Percentiles rank a stretch among this genome's conserved stretches.
Conservation (phyloP, 2,329 filamentous ascomycete genomes). For the Penicillium crustosum region DNA sequence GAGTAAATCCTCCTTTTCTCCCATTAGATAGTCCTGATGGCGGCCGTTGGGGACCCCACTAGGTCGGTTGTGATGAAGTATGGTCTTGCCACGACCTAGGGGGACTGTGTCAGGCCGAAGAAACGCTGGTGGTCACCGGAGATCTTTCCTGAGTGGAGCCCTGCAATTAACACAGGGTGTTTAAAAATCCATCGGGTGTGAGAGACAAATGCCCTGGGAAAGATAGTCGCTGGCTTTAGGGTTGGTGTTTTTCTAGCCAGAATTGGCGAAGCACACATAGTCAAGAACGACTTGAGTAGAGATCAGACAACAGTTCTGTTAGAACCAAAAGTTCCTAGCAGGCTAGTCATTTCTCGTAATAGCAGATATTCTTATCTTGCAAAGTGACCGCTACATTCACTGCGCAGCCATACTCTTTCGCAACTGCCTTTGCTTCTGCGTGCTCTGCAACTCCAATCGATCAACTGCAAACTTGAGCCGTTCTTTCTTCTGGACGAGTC, state of each 20-base stretch:
- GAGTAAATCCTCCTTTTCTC: not conserved
- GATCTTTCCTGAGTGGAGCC: too few species aligned
- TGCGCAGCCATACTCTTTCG: constrained; percentile 69
- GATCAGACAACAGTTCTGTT: too few species aligned
- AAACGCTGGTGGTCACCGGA: too few species aligned
- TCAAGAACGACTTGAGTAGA: not conserved
- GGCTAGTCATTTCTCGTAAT: not conserved
- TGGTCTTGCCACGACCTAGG: not conserved
- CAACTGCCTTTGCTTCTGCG: constrained; percentile 70
- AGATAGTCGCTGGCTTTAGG: not conserved
- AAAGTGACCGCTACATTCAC: constrained; percentile 19
- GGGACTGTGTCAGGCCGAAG: not conserved
- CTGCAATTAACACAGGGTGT: not conserved
- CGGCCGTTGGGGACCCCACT: not conserved
- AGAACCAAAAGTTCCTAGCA: not conserved
- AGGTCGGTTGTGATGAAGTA: not conserved
- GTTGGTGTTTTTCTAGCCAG: not conserved
- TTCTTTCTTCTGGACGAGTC: constrained; percentile 77
- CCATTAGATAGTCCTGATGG: not conserved
- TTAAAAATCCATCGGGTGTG: not conserved
- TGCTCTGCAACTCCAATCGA: constrained; percentile 79
- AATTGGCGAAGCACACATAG: not conserved
- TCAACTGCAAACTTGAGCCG: constrained; percentile 83
- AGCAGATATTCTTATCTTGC: constrained; percentile 3
- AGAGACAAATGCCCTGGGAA: not conserved